A percentile compares a stretch with the other conserved stretches of the same genome.
Evolutionary conservation across 495 filamentous ascomycete genomes (phyloP).

Genomic region (Penicillium herquei): DNA sequence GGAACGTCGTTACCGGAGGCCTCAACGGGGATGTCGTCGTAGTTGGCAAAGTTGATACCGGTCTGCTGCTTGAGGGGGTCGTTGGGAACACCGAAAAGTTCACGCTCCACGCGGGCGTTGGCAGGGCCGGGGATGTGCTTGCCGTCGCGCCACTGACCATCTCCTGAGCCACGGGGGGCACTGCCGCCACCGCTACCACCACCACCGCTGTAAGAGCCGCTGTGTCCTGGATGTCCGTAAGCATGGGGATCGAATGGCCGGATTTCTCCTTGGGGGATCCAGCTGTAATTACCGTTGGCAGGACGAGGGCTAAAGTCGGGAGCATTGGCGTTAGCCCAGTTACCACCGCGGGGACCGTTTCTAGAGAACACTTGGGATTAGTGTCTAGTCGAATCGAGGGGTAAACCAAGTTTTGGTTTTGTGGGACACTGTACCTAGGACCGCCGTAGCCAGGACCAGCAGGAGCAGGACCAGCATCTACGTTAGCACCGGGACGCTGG

Average conservation of each 20-base stretch:
- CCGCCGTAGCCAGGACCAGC: constrained; percentile 29
- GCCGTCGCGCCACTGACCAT: constrained; percentile 94
- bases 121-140: constrained; percentile 89
- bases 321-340: constrained; percentile 66
- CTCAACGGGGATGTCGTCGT: constrained; percentile 98
- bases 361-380: constrained; percentile 12
- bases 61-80: constrained; percentile 93
- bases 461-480: constrained; percentile 30
- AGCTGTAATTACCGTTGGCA: constrained; percentile 44
- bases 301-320: constrained; percentile 67
- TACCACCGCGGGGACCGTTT: constrained; percentile 56
- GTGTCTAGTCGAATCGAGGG: background rate
- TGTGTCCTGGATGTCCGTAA: constrained; percentile 63
- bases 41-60: constrained; percentile 99
- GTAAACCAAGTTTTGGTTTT: background rate
- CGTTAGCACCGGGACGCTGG: constrained; percentile 49
- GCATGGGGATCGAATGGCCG: constrained; percentile 62
- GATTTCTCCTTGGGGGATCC: constrained; percentile 35
- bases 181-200: constrained; percentile 43
- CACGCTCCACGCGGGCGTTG: constrained; percentile 87
- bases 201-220: constrained; percentile 47
- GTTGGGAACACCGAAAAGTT: constrained; percentile 91
- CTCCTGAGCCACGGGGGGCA: constrained; percentile 73
- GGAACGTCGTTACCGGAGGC: constrained; percentile 93
- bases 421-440: constrained; percentile 36